These are phyloP conservation scores for Aureobasidium sp. DNA, from an alignment of 2,329 filamentous ascomycete genomes.

Conservation along the genomic window DNA sequence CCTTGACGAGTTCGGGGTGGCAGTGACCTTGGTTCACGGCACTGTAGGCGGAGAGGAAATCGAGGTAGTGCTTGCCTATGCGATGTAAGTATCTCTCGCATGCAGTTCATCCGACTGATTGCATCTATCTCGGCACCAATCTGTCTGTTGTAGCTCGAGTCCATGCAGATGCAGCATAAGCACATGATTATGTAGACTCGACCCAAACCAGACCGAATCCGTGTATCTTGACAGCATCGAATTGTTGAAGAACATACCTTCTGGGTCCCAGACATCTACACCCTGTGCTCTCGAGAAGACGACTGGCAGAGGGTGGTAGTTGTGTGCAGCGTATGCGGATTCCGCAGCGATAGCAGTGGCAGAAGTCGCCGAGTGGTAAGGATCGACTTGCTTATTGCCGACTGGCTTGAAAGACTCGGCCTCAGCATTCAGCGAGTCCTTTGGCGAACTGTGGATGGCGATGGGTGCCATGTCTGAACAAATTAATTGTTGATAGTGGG, in stretches of 20 bases:
- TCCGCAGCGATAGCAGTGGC: constrained; percentile 72
- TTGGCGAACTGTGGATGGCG: constrained; percentile 26
- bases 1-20: constrained; percentile 90
- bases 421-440: constrained; percentile 32
- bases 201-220: not conserved
- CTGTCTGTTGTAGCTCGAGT: not conserved
- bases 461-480: constrained; percentile 28
- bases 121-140: not conserved
- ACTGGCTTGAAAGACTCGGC: constrained; percentile 34
- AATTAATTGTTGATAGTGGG: constrained; percentile 7
- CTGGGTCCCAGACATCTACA: constrained; percentile 91
- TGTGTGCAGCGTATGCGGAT: constrained; percentile 84
- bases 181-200: not conserved
- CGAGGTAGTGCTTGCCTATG: constrained; percentile 70
- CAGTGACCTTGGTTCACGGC: constrained; percentile 98
- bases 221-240: too few species aligned
- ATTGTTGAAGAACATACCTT: constrained; percentile 47
- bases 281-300: constrained; percentile 84
- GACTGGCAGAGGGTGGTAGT: constrained; percentile 94
- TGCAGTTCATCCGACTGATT: too few species aligned
- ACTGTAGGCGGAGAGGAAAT: constrained; percentile 96
- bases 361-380: constrained; percentile 71
- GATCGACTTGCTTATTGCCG: constrained; percentile 30
- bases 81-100: not conserved
- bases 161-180: too few species aligned